phyloP scores from a whole-genome alignment of 116 monocot genomes.

The Iris pallida region DNA sequence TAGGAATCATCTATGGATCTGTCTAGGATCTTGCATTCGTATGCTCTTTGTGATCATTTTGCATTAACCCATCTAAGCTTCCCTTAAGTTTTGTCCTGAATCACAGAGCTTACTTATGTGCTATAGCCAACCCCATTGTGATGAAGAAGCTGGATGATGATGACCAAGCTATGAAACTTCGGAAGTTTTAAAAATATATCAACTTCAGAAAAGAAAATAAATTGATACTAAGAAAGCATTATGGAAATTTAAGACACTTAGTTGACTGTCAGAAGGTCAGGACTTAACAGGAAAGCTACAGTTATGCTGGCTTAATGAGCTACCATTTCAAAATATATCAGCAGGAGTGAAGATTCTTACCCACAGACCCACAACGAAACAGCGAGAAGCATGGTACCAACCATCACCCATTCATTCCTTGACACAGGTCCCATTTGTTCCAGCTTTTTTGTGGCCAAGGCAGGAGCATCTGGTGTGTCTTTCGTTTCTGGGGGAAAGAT shows the following conservation, averaged over 20 bases:
- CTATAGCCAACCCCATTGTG: no score
- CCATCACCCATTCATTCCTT: slow-evolving; percentile 84
- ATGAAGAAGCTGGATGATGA: no score
- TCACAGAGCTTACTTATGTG: no score
- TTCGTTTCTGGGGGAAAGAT: slow-evolving; percentile 80
- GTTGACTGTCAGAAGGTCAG: no score
- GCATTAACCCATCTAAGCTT: no score
- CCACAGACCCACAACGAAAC: slow-evolving; percentile 92
- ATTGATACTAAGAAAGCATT: background rate
- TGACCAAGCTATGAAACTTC: background rate
- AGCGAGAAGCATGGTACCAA: slow-evolving; percentile 88
- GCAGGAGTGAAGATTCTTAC: slow-evolving; percentile 32
- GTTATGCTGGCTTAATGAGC: background rate
- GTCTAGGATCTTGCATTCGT: no score
- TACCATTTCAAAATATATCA: background rate
- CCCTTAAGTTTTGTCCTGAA: no score
- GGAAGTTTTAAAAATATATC: background rate
- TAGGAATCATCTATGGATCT: no score
- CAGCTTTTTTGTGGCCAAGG: slow-evolving; percentile 72
- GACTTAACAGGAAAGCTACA: background rate
- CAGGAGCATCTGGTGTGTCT: slow-evolving; percentile 90
- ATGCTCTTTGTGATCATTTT: no score
- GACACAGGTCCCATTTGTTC: slow-evolving; percentile 85
- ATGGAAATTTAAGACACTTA: background rate
- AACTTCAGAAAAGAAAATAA: background rate